phyloP scores from a whole-genome alignment of 1,139 yeast species.

The Saccharomycopsis hybrid region DNA sequence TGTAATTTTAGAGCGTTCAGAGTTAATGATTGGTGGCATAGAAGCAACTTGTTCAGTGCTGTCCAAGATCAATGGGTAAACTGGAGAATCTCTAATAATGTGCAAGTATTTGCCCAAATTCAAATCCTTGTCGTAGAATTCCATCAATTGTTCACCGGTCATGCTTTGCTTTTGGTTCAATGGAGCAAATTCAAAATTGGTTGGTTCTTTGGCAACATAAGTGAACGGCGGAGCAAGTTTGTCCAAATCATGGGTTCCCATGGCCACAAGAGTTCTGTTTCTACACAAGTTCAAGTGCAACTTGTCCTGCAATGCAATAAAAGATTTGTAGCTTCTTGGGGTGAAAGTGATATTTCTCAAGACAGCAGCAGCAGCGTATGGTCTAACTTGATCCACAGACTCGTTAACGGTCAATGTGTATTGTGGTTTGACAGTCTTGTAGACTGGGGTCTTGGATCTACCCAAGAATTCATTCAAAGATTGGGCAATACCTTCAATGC shows the following conservation, averaged over 20 bases:
- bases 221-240: slow-evolving; percentile 79
- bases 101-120: slow-evolving; percentile 84
- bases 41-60: slow-evolving; percentile 75
- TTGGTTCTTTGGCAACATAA: slow-evolving; percentile 79
- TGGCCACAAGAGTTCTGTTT: slow-evolving; percentile 93
- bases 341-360: slow-evolving; percentile 78
- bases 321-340: slow-evolving; percentile 83
- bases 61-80: slow-evolving; percentile 86
- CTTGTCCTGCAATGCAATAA: slow-evolving; percentile 94
- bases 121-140: slow-evolving; percentile 85
- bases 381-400: slow-evolving; percentile 71
- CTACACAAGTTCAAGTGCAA: slow-evolving; percentile 93
- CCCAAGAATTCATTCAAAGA: slow-evolving; percentile 90
- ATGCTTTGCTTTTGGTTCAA: slow-evolving; percentile 75
- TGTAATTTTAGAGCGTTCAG: slow-evolving; percentile 83
- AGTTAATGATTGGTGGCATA: slow-evolving; percentile 94
- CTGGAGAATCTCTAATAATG: slow-evolving; percentile 83
- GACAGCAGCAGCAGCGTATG: slow-evolving; percentile 91
- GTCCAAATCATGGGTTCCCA: slow-evolving; percentile 96
- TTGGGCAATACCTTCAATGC: slow-evolving; percentile 96
- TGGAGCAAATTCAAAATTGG: slow-evolving; percentile 73
- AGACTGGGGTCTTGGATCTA: slow-evolving; percentile 55
- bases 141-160: slow-evolving; percentile 77
- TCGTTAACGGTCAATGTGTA: slow-evolving; percentile 66
- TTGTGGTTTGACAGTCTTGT: slow-evolving; percentile 54